A percentile compares a stretch with the other conserved stretches of the same genome.
Conservation (phyloP, 2,329 filamentous ascomycete species). For the Diaporthe citriasiana region DNA sequence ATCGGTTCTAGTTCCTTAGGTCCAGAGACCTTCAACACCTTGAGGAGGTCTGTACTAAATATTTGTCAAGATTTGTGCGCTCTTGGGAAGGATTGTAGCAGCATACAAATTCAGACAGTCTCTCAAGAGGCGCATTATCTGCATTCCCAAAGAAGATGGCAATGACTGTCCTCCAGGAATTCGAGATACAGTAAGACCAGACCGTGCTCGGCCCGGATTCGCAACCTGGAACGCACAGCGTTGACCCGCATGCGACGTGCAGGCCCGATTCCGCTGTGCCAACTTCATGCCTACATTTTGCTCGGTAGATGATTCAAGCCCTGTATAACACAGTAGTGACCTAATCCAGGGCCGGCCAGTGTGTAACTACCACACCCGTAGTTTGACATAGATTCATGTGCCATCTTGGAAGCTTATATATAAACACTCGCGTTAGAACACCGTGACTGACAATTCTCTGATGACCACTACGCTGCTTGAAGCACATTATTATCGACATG, state of each 20-base stretch:
- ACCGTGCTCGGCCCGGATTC: not conserved
- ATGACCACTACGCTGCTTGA: not conserved
- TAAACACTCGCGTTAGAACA: too few species aligned
- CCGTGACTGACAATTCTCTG: not conserved
- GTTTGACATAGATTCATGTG: not conserved
- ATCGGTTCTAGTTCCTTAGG: not conserved
- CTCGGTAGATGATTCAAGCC: not conserved
- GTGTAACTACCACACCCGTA: too few species aligned
- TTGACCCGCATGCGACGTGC: conserved; percentile 12
- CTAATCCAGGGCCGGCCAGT: not conserved
- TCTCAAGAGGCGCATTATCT: not conserved
- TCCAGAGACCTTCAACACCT: not conserved
- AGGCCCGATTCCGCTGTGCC: conserved; percentile 19
- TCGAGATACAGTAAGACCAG: not conserved
- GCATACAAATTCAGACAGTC: not conserved
- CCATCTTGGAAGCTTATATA: not conserved
- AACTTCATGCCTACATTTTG: conserved; percentile 21
- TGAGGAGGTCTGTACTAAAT: too few species aligned
- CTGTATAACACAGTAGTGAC: not conserved
- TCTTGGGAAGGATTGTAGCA: not conserved
- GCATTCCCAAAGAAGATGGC: not conserved
- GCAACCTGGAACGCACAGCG: not conserved
- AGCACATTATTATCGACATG: not conserved
- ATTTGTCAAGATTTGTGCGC: not conserved
- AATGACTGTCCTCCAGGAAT: not conserved